A percentile compares a stretch with the other conserved stretches of the same genome.
phyloP scores from a whole-genome alignment of 2,329 filamentous ascomycete species.

The Ophiocordyceps australis region DNA sequence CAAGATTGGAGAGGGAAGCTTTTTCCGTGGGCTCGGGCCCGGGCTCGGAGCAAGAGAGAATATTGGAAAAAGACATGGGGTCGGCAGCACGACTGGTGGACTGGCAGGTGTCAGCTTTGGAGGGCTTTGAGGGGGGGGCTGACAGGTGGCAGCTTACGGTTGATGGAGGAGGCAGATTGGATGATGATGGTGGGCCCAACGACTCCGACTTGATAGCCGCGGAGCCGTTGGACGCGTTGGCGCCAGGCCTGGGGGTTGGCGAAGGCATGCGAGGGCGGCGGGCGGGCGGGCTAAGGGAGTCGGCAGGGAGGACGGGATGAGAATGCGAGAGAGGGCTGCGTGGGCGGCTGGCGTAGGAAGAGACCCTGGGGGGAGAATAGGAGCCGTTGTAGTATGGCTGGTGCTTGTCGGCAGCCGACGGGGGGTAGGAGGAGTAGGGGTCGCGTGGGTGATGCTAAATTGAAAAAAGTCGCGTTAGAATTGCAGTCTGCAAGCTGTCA shows the following conservation, averaged over 20 bases:
- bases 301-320: conserved; percentile 23
- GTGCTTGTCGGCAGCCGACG: conserved; percentile 21
- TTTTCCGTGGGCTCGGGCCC: background rate
- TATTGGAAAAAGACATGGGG: conserved; percentile 92
- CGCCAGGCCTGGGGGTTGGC: conserved; percentile 23
- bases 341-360: conserved; percentile 23
- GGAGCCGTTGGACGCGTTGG: conserved; percentile 21
- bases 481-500: no score
- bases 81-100: conserved; percentile 60
- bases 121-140: conserved; percentile 1
- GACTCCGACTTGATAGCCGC: conserved; percentile 20
- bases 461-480: no score
- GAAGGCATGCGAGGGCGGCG: conserved; percentile 25
- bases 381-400: conserved; percentile 27
- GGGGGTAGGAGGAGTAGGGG: conserved; percentile 18
- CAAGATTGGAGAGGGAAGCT: no score
- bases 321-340: conserved; percentile 32
- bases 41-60: conserved; percentile 65
- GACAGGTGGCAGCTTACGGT: conserved; percentile 18
- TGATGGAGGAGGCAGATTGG: conserved; percentile 16
- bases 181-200: conserved; percentile 18
- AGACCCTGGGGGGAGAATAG: conserved; percentile 28
- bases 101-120: conserved; percentile 17
- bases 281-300: conserved; percentile 23
- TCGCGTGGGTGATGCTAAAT: conserved; percentile 3